Percentiles rank a stretch among this genome's conserved stretches.
These are phyloP conservation scores for Tetramitus jugosus DNA, from an alignment of 208 protist genomes.

Conservation along the genomic window DNA sequence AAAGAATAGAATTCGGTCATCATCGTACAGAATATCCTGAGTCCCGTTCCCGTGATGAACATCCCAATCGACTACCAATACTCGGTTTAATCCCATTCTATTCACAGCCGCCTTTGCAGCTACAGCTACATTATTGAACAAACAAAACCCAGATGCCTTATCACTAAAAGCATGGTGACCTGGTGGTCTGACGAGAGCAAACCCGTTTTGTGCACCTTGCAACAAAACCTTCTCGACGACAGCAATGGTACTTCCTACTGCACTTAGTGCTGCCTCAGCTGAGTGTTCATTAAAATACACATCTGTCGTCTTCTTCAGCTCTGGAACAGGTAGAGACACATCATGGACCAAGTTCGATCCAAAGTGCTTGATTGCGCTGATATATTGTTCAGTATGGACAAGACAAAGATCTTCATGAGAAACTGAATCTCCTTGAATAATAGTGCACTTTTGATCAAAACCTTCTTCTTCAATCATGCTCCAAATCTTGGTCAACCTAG, in stretches of 20 bases:
- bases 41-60: slow-evolving; percentile 89
- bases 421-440: slow-evolving; percentile 36
- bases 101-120: slow-evolving; percentile 58
- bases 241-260: not conserved
- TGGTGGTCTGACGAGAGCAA: slow-evolving; percentile 71
- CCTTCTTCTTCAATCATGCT: not conserved
- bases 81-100: slow-evolving; percentile 28
- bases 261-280: slow-evolving; percentile 14
- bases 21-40: slow-evolving; percentile 77
- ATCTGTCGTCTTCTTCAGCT: not conserved
- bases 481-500: not conserved
- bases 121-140: slow-evolving; percentile 77
- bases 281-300: slow-evolving; percentile 20
- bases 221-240: slow-evolving; percentile 16
- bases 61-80: slow-evolving; percentile 87
- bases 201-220: slow-evolving; percentile 30
- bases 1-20: slow-evolving; percentile 78
- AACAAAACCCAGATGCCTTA: slow-evolving; percentile 65
- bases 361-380: slow-evolving; percentile 15
- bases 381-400: slow-evolving; percentile 33
- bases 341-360: no score
- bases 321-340: no score
- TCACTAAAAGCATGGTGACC: slow-evolving; percentile 67
- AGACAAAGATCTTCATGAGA: slow-evolving; percentile 58
- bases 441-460: not conserved